A percentile compares a stretch with the other conserved stretches of the same genome.
Conservation (phyloP, 768 basidiomycete species). For the Boletus rex-veris region DNA sequence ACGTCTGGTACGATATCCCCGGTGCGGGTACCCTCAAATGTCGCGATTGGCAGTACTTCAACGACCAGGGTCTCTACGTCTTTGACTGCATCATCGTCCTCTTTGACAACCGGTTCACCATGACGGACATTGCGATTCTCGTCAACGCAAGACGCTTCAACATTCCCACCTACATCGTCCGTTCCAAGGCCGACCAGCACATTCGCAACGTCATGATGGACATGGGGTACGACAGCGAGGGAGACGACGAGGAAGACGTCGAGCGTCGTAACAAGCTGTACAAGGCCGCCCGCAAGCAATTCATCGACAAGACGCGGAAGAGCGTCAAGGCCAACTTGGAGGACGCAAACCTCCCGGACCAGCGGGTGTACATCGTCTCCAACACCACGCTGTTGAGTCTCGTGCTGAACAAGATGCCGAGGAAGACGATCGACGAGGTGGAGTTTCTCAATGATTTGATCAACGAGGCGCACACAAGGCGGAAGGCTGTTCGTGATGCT, state of each 20-base stretch:
- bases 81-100: conserved; percentile 23
- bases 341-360: conserved; percentile 23
- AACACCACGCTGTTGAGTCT: conserved; percentile 16
- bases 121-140: conserved; percentile 22
- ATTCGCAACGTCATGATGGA: conserved; percentile 19
- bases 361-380: conserved; percentile 29
- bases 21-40: conserved; percentile 21
- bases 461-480: conserved; percentile 11
- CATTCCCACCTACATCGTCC: conserved; percentile 22
- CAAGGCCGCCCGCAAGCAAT: conserved; percentile 11
- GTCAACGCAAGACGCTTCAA: conserved; percentile 12
- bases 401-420: conserved; percentile 16
- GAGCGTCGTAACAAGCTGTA: conserved; percentile 9
- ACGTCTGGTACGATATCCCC: conserved; percentile 23
- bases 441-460: conserved; percentile 19
- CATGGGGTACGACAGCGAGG: conserved; percentile 19
- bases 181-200: conserved; percentile 23
- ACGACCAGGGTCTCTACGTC: conserved; percentile 23
- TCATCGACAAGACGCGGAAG: conserved; percentile 14
- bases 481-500: background rate
- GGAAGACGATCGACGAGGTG: conserved; percentile 22
- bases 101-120: conserved; percentile 23
- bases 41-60: conserved; percentile 23
- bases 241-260: conserved; percentile 9
- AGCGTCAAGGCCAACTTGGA: conserved; percentile 18